Evolutionary conservation across 148 eudicot genomes (phyloP), one percentile per base, ranked within the genome.

Genomic region (Silene conica): DNA sequence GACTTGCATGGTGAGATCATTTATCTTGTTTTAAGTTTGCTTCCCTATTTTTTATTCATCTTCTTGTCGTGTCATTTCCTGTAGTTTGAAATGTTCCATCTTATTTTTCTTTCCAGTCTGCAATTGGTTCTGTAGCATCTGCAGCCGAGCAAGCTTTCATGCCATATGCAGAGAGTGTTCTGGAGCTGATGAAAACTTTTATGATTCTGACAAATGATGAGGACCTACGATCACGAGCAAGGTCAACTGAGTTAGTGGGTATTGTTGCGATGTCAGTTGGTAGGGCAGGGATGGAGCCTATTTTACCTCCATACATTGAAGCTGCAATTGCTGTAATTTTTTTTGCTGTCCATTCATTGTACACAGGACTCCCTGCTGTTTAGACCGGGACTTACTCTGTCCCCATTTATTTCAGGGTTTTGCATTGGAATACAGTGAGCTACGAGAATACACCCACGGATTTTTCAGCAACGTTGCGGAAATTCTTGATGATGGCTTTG

Each of bases 391-490:
- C 4, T 50, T 43, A 64, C 11, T n/a, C 3, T 70, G 70, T 71
- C 43, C 18, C 54, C 20, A 59, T 45, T 11, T 19, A 59, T 75
- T 48, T 72, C 83, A 95, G 98, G 98, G 98, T 70, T 95, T 85
- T 79, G 86, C 78, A 21, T 79, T 95, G 86, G 98, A 92, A 69
- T 92, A 72, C 80, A 95, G 97, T 80, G 98, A 95, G 81, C 93
- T 95, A 80, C 93, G 98, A 70, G 96, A 95, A 83, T 92, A 95
- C 75, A 88, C 97, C 77, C 96, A 95, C 78, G 98, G 98, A 69
- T 92, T 95, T 82, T 92, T 95, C 85, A 95, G 98, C 90, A 95
- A 92, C 71, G 87, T 92, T 60, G 92, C 96, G 59, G 98, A 95
- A 81, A 89, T 95, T 79, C 74, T 95, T 81, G 97, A 86, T 64